Base-by-base conservation (phyloP, 352 stramenopile species). In the Phytophthora meadii region DNA sequence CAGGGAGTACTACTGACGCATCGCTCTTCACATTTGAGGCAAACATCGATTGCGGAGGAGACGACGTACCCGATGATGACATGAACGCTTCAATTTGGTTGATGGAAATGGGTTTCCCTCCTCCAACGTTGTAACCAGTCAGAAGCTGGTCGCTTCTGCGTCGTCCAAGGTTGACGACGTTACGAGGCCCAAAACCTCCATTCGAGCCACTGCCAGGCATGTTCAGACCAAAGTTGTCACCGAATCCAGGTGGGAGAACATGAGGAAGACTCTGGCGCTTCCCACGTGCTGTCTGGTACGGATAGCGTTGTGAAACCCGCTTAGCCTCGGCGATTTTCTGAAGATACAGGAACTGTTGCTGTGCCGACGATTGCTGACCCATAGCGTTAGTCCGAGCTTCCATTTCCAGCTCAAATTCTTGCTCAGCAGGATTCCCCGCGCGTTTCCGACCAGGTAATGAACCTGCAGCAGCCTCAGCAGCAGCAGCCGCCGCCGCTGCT, bases 241-340 rank as follows among this genome's bases (percentile, higher is more conserved):
- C 56, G 22, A 75, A 68, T 19, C 36, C 37, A 9, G 70, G 70
- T 3, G 60, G 62, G 24, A 84, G 27, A 34, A 81, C 72, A 41
- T 80, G 70, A 40, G 74, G 77, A 10, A 82, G 54, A 54, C 74
- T 86, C 25, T 83, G 80, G 11, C 72, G 74, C 25, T 87, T 87
- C 14, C 68, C 72, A 25, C 63, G 62, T 12, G 39, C 39, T 14
- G 60, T 10, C 42, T 61, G 51, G 24, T 71, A 77, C 4, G 65
- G 36, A 50, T 69, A 54, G 7, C 56, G 58, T 10, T 77, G 46
- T 6, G 56, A 25, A 25, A 72, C 42, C 4, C 77, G 68, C 30
- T 76, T 76, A 4, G 65, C 52, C 32, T 76, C 64, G 2, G 65
- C 51, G 2, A 72, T 51, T 72, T 69, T 71, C 8, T 61, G 59